Conservation (phyloP, 1,284 basidiomycete species). For the Tilletia setariae region DNA sequence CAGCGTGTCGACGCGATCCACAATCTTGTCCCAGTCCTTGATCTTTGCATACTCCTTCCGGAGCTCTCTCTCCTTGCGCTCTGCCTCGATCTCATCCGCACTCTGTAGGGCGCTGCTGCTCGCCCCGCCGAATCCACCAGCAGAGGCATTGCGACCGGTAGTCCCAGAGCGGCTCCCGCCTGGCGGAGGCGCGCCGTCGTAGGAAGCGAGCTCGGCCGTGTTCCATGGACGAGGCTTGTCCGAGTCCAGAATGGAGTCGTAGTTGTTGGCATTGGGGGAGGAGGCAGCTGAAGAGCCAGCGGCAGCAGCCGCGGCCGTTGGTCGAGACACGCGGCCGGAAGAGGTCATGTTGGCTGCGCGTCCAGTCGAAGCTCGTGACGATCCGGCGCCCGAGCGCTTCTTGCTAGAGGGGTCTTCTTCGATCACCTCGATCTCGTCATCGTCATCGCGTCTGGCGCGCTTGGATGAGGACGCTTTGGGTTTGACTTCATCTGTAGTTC, state of each 20-base stretch:
- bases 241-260: constrained; percentile 3
- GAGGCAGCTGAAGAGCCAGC: background rate
- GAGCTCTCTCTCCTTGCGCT: constrained; percentile 16
- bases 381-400: constrained; percentile 15
- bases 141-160: background rate
- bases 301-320: background rate
- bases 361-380: constrained; percentile 15
- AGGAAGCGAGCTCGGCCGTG: constrained; percentile 11
- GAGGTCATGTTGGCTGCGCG: constrained; percentile 14
- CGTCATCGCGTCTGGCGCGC: constrained; percentile 6
- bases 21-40: constrained; percentile 27
- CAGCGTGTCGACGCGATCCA: constrained; percentile 29
- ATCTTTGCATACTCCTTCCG: constrained; percentile 21
- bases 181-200: constrained; percentile 14
- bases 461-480: background rate
- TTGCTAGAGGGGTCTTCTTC: constrained; percentile 14
- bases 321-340: constrained; percentile 1
- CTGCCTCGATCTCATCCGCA: background rate
- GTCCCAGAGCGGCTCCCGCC: background rate
- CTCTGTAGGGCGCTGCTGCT: constrained; percentile 2
- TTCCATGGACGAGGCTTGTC: constrained; percentile 14
- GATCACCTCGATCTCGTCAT: constrained; percentile 24
- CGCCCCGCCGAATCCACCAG: background rate
- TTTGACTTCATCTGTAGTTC: background rate
- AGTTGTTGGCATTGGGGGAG: background rate